Percentiles rank a stretch among this genome's conserved stretches.
These are phyloP conservation scores for Carpinus viminea DNA, from an alignment of 306 rosid genomes.

Conservation along the genomic window DNA sequence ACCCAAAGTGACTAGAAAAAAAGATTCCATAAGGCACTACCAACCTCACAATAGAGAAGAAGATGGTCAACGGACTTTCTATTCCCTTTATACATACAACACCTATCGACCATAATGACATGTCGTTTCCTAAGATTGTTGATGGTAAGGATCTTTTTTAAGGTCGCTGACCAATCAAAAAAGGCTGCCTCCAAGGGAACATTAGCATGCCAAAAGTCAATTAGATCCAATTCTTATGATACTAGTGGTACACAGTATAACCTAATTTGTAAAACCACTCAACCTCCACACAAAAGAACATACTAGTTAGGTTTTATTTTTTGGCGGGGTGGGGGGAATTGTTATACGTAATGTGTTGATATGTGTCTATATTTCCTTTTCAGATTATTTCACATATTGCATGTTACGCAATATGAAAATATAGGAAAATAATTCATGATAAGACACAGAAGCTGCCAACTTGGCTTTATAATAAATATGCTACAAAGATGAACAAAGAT, in stretches of 20 bases:
- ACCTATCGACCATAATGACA: no score
- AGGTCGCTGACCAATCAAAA: no score
- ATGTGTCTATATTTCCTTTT: no score
- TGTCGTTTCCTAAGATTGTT: no score
- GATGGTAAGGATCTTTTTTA: no score
- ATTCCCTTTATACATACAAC: no score
- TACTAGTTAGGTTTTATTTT: neutral
- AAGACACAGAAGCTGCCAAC: slow-evolving; percentile 8
- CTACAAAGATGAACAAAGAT: neutral
- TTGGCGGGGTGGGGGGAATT: neutral
- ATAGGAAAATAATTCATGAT: slow-evolving; percentile 14
- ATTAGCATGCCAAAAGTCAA: neutral
- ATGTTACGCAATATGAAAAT: slow-evolving; percentile 3
- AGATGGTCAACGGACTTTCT: no score
- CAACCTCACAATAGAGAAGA: no score
- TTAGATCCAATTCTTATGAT: slow-evolving; percentile 4
- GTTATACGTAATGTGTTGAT: no score
- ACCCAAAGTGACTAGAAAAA: no score
- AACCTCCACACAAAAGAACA: neutral
- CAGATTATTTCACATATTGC: neutral
- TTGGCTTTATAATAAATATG: slow-evolving; percentile 6
- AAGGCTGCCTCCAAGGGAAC: no score
- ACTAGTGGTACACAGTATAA: neutral
- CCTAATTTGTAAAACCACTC: neutral
- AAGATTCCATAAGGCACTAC: no score